Evolutionary conservation across 768 basidiomycete species (phyloP).

Genomic region (Sutorius australiensis): DNA sequence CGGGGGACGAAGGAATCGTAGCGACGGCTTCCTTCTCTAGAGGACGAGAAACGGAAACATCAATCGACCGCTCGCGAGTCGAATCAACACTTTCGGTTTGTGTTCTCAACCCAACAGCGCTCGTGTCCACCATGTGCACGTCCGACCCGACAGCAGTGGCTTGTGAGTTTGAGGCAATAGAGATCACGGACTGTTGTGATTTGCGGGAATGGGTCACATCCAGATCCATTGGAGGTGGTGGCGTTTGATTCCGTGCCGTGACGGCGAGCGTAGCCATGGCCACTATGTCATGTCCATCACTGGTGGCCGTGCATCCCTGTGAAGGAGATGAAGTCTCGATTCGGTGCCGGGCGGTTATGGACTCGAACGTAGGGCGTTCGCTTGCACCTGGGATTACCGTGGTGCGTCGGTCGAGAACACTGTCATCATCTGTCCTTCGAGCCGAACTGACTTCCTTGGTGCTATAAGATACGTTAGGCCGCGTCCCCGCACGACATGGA

Average conservation of each 20-base stretch:
- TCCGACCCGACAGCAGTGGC: background rate
- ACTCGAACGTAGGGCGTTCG: background rate
- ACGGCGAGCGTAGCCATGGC: background rate
- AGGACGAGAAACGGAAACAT: background rate
- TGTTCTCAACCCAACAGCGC: background rate
- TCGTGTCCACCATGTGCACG: background rate
- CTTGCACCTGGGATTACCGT: background rate
- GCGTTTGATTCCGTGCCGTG: background rate
- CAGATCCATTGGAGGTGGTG: background rate
- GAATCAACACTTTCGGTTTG: background rate
- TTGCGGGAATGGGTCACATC: background rate
- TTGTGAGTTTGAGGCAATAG: background rate
- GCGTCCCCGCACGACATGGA: background rate
- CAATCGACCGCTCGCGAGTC: background rate
- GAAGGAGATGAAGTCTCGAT: background rate
- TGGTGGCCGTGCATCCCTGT: background rate
- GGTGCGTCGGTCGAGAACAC: background rate
- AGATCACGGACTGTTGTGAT: background rate
- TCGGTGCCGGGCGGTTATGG: background rate
- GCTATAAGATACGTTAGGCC: background rate
- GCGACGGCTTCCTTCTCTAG: background rate
- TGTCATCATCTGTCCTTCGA: background rate
- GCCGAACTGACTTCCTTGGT: background rate
- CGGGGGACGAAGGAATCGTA: background rate
- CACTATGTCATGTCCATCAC: background rate